Percentiles rank a stretch among this genome's conserved stretches.
Evolutionary conservation across 2,329 filamentous ascomycete genomes (phyloP).

Genomic region (Madurella fahalii): DNA sequence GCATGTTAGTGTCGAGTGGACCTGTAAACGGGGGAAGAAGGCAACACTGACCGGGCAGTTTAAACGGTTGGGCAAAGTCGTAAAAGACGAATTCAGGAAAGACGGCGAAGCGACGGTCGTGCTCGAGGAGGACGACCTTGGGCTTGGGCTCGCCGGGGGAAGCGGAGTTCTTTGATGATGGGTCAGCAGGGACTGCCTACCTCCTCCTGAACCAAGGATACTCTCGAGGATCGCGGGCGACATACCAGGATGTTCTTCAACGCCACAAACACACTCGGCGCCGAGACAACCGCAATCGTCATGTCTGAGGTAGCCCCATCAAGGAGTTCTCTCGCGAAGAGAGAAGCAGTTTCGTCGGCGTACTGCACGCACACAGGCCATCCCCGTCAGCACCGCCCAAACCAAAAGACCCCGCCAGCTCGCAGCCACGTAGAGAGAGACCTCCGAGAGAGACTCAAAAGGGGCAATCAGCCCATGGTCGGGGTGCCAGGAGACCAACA

Average conservation of each 20-base stretch:
- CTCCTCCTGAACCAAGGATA: too few species aligned
- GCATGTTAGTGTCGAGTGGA: not conserved
- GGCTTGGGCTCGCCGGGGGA: slow-evolving; percentile 42
- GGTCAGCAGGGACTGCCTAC: not conserved
- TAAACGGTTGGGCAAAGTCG: slow-evolving; percentile 66
- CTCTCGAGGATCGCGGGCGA: too few species aligned
- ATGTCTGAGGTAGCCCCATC: slow-evolving; percentile 53
- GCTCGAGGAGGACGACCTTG: slow-evolving; percentile 65
- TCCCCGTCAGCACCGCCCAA: not conserved
- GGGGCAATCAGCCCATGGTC: too few species aligned
- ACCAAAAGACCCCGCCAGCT: not conserved
- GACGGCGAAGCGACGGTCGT: slow-evolving; percentile 67
- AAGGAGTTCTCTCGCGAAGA: slow-evolving; percentile 62
- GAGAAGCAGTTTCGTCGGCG: slow-evolving; percentile 64
- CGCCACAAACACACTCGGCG: slow-evolving; percentile 73
- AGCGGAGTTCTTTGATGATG: slow-evolving; percentile 4
- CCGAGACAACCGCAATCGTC: slow-evolving; percentile 65
- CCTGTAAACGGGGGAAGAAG: not conserved
- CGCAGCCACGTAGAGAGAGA: too few species aligned
- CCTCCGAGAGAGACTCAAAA: too few species aligned
- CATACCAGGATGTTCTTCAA: slow-evolving; percentile 54
- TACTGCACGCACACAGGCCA: slow-evolving; percentile 45
- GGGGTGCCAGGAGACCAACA: not conserved
- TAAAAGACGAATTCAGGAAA: slow-evolving; percentile 73
- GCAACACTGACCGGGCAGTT: slow-evolving; percentile 50